Evolutionary conservation across 257 asterid genomes (phyloP), one percentile per base, ranked within the genome.

Genomic region (Salvia miltiorrhiza): DNA sequence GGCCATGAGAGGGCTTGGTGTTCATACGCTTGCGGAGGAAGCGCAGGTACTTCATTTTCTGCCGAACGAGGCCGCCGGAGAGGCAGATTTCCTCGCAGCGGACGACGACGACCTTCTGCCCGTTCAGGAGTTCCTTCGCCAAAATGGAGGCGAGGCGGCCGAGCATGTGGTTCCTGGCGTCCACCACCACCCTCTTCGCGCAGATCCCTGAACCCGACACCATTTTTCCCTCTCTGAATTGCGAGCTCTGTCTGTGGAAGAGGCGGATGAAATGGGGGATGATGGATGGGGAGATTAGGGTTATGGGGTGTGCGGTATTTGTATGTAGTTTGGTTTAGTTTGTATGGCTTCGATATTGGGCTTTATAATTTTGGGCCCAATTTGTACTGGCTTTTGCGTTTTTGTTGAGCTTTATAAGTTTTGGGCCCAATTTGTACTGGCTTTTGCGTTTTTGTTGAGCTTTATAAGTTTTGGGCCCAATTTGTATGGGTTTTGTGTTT

Each of bases 21-120:
- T 82, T 82, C 87, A 82, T 82, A 47, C 87, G 54, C 80, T 82
- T 82, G n/a, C 87, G 84, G n/a, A 82, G 78, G 52, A 82, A 82
- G 49, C 87, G 59, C 43, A 76, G 9, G 54, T 79, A 82, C 60
- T 82, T 82, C 87, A 82, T 82, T 58, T 82, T 82, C 73, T 82
- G 87, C 39, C 87, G 84, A 12, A 82, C 87, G 12, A 82, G 84
- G 1, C 87, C 87, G 57, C 87, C 87, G 1, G 87, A 79, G 1
- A 82, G 76, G 76, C 87, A 82, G 48, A 82, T 82, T 69, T 82
- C 87, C 37, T 82, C 87, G 44, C 82, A 76, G 0, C 87, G 71
- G 28, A 77, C 82, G 4, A 82, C 77, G 16, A 71, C 82, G 0
- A 82, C 87, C 4, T 9, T 77, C 65, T 82, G 82, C 1, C 87